These are phyloP conservation scores for Colletotrichum sp. DNA, from an alignment of 2,329 filamentous ascomycete genomes.

Conservation along the genomic window DNA sequence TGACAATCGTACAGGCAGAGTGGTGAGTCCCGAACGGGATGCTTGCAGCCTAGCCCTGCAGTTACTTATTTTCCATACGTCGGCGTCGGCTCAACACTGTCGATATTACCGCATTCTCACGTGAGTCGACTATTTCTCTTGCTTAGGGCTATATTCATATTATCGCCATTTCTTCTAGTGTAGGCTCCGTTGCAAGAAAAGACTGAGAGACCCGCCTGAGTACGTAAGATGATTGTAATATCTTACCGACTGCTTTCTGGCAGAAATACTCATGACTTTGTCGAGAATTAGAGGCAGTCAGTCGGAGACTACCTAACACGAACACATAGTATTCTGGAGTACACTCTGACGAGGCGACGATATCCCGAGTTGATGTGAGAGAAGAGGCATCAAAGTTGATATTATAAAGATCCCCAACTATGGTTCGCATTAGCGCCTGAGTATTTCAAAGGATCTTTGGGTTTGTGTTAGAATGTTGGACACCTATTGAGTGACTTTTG, in stretches of 20 bases:
- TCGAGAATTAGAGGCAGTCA: background rate
- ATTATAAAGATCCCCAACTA: background rate
- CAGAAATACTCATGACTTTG: background rate
- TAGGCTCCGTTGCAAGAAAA: fast-evolving
- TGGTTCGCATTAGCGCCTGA: background rate
- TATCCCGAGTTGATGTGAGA: background rate
- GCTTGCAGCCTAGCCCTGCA: too few relatives aligned
- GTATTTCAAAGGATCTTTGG: fast-evolving
- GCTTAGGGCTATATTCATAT: background rate
- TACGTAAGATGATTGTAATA: background rate
- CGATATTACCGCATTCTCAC: background rate
- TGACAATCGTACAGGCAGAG: too few relatives aligned
- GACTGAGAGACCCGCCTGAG: background rate
- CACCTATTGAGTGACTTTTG: too few relatives aligned
- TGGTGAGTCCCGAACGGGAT: too few relatives aligned
- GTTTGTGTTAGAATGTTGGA: background rate
- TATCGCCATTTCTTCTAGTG: background rate
- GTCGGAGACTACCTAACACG: background rate
- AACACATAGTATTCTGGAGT: background rate
- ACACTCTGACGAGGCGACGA: background rate
- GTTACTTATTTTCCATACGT: too few relatives aligned
- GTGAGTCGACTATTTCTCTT: background rate
- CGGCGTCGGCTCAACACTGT: too few relatives aligned
- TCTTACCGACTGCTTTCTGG: background rate
- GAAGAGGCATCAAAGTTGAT: background rate